A percentile compares a stretch with the other conserved stretches of the same genome.
phyloP scores from a whole-genome alignment of 1,139 yeast genomes.

The Suhomyces bokatorum region DNA sequence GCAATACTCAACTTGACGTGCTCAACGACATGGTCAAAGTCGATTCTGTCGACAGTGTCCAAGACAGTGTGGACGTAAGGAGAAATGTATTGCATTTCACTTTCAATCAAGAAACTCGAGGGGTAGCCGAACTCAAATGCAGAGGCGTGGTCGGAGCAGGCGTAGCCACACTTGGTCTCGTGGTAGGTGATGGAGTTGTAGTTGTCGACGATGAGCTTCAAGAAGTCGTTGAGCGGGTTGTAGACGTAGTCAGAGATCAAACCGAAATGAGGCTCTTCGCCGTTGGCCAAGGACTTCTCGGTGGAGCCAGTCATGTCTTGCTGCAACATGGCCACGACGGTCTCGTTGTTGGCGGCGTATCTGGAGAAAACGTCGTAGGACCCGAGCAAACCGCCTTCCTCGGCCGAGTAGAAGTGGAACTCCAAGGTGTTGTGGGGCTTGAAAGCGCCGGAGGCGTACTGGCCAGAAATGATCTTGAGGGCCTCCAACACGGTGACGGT shows the following conservation, averaged over 20 bases:
- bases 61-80: conserved; percentile 72
- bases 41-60: conserved; percentile 81
- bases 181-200: conserved; percentile 69
- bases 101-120: conserved; percentile 77
- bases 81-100: conserved; percentile 61
- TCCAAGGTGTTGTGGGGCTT: conserved; percentile 74
- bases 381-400: conserved; percentile 90
- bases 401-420: conserved; percentile 94
- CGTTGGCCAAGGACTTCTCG: conserved; percentile 52
- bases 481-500: conserved; percentile 78
- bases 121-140: conserved; percentile 85
- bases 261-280: conserved; percentile 74
- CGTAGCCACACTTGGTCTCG: conserved; percentile 84
- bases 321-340: conserved; percentile 82
- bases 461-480: conserved; percentile 56
- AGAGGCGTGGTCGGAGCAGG: conserved; percentile 91
- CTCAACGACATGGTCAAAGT: conserved; percentile 45
- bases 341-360: conserved; percentile 47
- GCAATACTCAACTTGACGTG: conserved; percentile 77
- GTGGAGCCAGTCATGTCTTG: conserved; percentile 95
- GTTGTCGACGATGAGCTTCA: conserved; percentile 57
- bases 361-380: conserved; percentile 73
- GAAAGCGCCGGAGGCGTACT: conserved; percentile 36
- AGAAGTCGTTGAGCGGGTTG: conserved; percentile 56
- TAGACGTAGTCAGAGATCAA: conserved; percentile 76